These are phyloP conservation scores for Aquilaria agallochum DNA, from an alignment of 441 rosid genomes.

Conservation along the genomic window DNA sequence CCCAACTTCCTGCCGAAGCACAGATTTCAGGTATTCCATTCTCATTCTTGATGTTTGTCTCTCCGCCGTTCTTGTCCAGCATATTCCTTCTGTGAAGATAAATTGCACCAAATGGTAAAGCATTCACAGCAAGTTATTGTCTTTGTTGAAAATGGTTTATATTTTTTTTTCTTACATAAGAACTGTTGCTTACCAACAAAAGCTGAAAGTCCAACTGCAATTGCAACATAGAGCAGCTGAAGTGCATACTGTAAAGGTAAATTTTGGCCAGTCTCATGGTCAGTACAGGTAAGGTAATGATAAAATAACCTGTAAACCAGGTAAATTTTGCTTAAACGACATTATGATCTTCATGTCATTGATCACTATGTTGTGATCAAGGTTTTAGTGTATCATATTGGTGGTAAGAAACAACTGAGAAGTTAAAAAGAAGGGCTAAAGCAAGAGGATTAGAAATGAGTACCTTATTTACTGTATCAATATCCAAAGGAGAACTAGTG, in stretches of 20 bases:
- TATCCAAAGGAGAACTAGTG: constrained; percentile 18
- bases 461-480: constrained; percentile 46
- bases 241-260: constrained; percentile 46
- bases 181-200: constrained; percentile 48
- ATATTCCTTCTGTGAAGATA: constrained; percentile 54
- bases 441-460: background rate
- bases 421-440: no score
- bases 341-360: background rate
- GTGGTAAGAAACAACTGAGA: no score
- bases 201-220: constrained; percentile 52
- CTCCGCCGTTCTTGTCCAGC: constrained; percentile 73
- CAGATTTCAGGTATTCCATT: constrained; percentile 59
- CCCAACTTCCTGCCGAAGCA: constrained; percentile 64
- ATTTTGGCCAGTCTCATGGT: background rate
- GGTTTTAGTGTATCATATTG: no score
- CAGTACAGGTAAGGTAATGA: background rate
- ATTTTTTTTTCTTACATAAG: background rate
- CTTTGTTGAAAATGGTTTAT: background rate
- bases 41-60: constrained; percentile 68
- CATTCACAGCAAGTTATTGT: background rate
- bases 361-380: background rate
- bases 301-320: no score
- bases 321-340: no score
- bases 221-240: constrained; percentile 57
- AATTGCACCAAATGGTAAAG: constrained; percentile 1